phyloP scores from a whole-genome alignment of 208 protist species.

The Crithidia expoeki region DNA sequence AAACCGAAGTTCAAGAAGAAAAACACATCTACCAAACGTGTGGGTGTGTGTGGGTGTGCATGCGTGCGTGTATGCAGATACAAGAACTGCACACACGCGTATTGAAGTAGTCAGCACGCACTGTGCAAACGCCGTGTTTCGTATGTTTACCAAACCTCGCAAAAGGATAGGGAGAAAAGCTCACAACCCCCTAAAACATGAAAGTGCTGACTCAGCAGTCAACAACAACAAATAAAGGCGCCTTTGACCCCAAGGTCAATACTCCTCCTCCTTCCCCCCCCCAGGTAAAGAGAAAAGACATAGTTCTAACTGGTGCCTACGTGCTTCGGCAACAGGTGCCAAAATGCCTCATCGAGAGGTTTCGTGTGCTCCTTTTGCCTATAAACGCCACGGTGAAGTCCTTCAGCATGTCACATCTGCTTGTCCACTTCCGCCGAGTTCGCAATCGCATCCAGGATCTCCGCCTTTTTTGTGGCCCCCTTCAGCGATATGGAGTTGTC shows the following conservation, averaged over 20 bases:
- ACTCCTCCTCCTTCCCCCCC: too few relatives aligned
- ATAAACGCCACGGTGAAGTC: too few relatives aligned
- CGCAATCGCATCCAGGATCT: conserved; percentile 67
- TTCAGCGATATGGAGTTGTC: conserved; percentile 55
- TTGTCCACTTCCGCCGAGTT: conserved; percentile 13
- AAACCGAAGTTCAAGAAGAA: neutral
- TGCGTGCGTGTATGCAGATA: neutral
- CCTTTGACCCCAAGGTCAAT: too few relatives aligned
- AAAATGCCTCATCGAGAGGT: too few relatives aligned
- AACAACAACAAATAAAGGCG: too few relatives aligned
- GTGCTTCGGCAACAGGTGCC: too few relatives aligned
- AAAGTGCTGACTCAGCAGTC: neutral
- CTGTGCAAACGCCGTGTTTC: neutral
- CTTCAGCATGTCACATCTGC: neutral
- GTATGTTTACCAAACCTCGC: too few relatives aligned
- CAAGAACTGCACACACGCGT: neutral
- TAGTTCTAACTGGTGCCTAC: too few relatives aligned
- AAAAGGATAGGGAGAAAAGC: neutral
- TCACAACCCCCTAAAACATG: neutral
- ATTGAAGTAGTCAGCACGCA: neutral
- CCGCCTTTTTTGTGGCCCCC: conserved; percentile 53
- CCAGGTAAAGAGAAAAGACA: too few relatives aligned
- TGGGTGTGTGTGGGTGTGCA: neutral
- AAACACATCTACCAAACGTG: conserved; percentile 2
- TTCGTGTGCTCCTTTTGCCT: neutral